A percentile compares a stretch with the other conserved stretches of the same genome.
Conservation (phyloP, 2,329 filamentous ascomycete species). For the Nemania bipapillata region DNA sequence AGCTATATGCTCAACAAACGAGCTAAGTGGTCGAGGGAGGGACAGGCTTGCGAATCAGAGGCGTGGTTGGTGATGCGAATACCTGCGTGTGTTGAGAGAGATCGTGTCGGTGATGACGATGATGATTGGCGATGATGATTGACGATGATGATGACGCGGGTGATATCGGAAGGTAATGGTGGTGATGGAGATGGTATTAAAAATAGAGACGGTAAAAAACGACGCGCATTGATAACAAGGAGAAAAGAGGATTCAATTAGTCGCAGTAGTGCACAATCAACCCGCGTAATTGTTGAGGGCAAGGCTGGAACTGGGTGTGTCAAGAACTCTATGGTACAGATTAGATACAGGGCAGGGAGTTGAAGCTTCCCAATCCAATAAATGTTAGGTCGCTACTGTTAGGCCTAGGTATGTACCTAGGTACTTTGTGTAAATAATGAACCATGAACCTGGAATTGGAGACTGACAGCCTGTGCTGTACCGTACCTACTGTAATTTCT, state of each 20-base stretch:
- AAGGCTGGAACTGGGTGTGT: conserved; percentile 28
- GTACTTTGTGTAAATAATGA: not conserved
- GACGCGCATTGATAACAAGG: conserved; percentile 17
- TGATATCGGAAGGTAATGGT: not conserved
- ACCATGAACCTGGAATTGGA: conserved; percentile 4
- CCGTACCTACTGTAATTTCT: too few relatives aligned
- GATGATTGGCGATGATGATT: too few relatives aligned
- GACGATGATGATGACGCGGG: conserved; percentile 4
- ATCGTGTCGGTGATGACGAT: conserved; percentile 3
- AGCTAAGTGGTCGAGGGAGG: not conserved
- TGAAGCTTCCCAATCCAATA: conserved; percentile 10
- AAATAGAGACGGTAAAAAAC: not conserved
- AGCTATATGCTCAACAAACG: conserved; percentile 16
- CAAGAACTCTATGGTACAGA: not conserved
- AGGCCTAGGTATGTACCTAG: too few relatives aligned
- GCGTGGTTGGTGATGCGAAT: not conserved
- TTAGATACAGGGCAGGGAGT: too few relatives aligned
- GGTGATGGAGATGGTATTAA: not conserved
- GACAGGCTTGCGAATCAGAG: conserved; percentile 1
- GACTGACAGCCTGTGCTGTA: not conserved
- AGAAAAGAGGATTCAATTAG: conserved; percentile 1
- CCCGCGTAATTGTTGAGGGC: conserved; percentile 1
- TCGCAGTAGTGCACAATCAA: conserved; percentile 15
- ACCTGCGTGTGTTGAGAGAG: not conserved
- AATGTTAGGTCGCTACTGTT: too few relatives aligned